phyloP scores from a whole-genome alignment of 1,284 basidiomycete genomes.

The Cryptococcus neoformans region DNA sequence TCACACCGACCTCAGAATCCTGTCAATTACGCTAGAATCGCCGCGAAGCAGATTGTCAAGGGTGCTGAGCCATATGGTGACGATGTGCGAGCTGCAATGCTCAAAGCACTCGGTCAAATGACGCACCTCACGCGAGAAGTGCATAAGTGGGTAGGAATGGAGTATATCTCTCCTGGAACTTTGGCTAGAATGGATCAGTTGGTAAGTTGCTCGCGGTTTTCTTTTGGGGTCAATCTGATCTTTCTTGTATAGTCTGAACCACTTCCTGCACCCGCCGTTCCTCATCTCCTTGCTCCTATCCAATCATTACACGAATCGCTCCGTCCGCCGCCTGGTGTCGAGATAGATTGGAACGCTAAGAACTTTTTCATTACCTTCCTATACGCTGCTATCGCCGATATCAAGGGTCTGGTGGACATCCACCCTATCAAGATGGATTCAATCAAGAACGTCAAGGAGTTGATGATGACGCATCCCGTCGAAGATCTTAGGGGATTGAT shows the following conservation, averaged over 20 bases:
- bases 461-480: constrained; percentile 9
- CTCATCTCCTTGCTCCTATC: not conserved
- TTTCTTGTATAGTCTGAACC: not conserved
- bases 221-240: not conserved
- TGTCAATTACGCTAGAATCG: not conserved
- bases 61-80: not conserved
- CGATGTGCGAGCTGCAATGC: constrained; percentile 10
- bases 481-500: constrained; percentile 6
- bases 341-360: constrained; percentile 9
- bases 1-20: not conserved
- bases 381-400: constrained; percentile 16
- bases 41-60: constrained; percentile 8
- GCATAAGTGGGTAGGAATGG: constrained; percentile 19
- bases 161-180: constrained; percentile 8
- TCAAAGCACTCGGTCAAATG: constrained; percentile 15
- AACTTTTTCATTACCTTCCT: constrained; percentile 13
- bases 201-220: not conserved
- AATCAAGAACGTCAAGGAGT: constrained; percentile 3
- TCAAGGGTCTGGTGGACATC: constrained; percentile 8
- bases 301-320: not conserved
- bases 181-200: constrained; percentile 2
- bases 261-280: constrained; percentile 1
- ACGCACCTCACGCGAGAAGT: constrained; percentile 8
- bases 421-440: constrained; percentile 1
- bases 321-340: not conserved